Percentiles rank a stretch among this genome's conserved stretches.
phyloP scores from a whole-genome alignment of 148 eudicot genomes.

The Mesembryanthemum crystallinum region DNA sequence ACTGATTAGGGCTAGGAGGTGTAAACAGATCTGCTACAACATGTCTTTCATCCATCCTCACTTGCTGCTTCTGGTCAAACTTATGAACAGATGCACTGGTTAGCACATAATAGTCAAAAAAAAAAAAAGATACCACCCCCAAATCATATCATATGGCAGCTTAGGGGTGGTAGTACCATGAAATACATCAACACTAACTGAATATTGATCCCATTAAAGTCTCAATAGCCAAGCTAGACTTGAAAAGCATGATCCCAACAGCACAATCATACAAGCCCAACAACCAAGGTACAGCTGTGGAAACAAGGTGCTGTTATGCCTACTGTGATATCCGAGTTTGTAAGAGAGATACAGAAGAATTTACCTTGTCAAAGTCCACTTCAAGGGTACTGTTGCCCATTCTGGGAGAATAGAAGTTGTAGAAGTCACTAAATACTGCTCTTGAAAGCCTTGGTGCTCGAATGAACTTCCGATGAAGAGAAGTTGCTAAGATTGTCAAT shows the following conservation, averaged over 20 bases:
- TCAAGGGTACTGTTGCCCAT: constrained; percentile 48
- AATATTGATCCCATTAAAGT: too few species aligned
- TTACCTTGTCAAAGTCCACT: constrained; percentile 43
- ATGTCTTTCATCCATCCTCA: constrained; percentile 54
- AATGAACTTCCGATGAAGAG: constrained; percentile 77
- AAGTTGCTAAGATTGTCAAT: constrained; percentile 61
- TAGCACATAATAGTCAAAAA: too few species aligned
- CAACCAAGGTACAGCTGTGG: background rate
- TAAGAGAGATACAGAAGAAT: background rate
- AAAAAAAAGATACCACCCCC: too few species aligned
- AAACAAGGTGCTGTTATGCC: background rate
- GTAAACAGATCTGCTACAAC: constrained; percentile 58
- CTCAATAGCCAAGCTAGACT: background rate
- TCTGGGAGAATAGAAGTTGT: constrained; percentile 54
- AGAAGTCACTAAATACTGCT: constrained; percentile 64
- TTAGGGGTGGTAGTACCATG: too few species aligned
- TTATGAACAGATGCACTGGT: constrained; percentile 31
- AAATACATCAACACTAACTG: too few species aligned
- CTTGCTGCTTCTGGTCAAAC: constrained; percentile 50
- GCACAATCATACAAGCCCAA: background rate
- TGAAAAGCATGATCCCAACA: background rate
- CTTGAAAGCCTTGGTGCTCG: constrained; percentile 59
- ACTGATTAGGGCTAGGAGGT: constrained; percentile 78
- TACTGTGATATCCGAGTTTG: background rate
- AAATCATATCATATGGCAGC: too few species aligned